These are phyloP conservation scores for Melaleuca quinquenervia DNA, from an alignment of 345 rosid species.

Conservation along the genomic window DNA sequence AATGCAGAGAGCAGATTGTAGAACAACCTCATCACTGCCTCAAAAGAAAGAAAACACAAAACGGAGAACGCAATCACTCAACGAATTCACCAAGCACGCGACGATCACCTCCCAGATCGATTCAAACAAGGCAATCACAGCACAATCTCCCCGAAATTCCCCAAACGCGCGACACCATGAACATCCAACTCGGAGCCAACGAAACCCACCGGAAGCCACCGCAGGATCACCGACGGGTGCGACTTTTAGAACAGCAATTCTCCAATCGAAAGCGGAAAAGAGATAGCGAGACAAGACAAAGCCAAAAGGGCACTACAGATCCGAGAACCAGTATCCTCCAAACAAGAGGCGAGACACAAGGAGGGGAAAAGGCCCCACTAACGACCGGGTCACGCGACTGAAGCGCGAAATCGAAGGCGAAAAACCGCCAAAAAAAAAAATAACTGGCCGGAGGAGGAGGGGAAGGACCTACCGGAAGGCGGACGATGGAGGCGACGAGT, in stretches of 20 bases:
- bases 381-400: not conserved
- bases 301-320: not conserved
- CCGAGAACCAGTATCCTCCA: not conserved
- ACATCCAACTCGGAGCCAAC: not conserved
- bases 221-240: not conserved
- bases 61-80: not conserved
- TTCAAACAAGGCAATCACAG: not conserved
- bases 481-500: not conserved
- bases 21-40: not conserved
- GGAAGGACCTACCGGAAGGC: not conserved
- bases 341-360: no score
- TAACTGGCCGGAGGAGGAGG: not conserved
- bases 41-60: not conserved
- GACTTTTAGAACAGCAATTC: not conserved
- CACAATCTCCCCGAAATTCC: not conserved
- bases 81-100: not conserved
- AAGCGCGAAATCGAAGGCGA: not conserved
- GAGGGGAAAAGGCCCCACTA: no score
- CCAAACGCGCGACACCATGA: not conserved
- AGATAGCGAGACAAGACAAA: not conserved
- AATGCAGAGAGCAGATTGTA: not conserved
- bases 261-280: not conserved
- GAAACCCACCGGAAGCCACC: not conserved
- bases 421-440: not conserved
- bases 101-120: not conserved